Evolutionary conservation across 768 basidiomycete genomes (phyloP).

Genomic region (Mycena belliarum): DNA sequence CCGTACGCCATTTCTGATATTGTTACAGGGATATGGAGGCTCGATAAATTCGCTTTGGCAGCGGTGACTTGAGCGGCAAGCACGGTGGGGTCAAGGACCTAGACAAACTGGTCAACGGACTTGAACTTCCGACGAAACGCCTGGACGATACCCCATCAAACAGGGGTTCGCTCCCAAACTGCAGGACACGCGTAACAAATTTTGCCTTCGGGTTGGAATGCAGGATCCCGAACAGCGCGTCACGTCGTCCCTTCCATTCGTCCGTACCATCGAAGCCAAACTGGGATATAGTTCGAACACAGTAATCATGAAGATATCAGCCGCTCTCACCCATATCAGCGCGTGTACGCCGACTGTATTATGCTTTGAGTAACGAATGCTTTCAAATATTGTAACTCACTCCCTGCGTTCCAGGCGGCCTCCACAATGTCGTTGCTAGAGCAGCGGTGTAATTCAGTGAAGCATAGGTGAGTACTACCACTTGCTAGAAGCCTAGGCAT

Average conservation of each 20-base stretch:
- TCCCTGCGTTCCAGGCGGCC: conserved; percentile 66
- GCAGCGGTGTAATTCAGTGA: background rate
- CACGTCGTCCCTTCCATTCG: conserved; percentile 55
- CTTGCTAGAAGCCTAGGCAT: conserved; percentile 46
- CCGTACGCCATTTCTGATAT: conserved; percentile 67
- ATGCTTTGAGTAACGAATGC: background rate
- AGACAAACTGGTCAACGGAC: background rate
- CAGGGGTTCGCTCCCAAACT: conserved; percentile 74
- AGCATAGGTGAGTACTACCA: background rate
- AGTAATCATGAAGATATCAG: background rate
- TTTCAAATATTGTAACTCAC: conserved; percentile 4
- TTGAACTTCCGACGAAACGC: background rate
- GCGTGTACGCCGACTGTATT: conserved; percentile 65
- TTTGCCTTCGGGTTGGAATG: conserved; percentile 63
- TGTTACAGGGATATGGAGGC: conserved; percentile 64
- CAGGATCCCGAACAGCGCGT: conserved; percentile 51
- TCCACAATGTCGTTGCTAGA: conserved; percentile 57
- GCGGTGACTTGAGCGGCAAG: conserved; percentile 53
- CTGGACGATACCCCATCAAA: conserved; percentile 40
- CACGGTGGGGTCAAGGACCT: conserved; percentile 46
- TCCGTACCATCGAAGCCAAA: conserved; percentile 50
- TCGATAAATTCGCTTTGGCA: conserved; percentile 50
- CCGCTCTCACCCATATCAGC: conserved; percentile 63
- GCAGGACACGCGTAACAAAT: conserved; percentile 63
- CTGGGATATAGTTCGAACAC: conserved; percentile 26